These are phyloP conservation scores for Dactylorhiza incarnata DNA, from an alignment of 106 monocot species.

Conservation along the genomic window DNA sequence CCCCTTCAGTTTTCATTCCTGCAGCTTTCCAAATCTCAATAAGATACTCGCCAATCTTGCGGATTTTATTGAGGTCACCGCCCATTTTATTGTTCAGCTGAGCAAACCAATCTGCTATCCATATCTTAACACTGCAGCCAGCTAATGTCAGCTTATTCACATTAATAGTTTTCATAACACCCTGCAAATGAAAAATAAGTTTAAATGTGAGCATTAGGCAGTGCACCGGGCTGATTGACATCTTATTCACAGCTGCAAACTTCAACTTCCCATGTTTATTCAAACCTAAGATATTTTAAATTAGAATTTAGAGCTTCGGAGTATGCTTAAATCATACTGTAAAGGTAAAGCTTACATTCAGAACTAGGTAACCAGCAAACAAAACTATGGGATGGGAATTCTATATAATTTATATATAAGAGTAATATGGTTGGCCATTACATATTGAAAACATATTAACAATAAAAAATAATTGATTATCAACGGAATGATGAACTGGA, in stretches of 20 bases:
- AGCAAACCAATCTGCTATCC: slow-evolving; percentile 99
- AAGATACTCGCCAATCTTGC: slow-evolving; percentile 68
- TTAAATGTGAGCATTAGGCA: background rate
- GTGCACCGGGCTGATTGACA: background rate
- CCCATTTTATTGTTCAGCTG: slow-evolving; percentile 97
- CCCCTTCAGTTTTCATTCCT: slow-evolving; percentile 79
- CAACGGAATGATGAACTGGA: background rate
- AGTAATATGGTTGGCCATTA: background rate
- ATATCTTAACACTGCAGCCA: slow-evolving; percentile 87
- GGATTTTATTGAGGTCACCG: slow-evolving; percentile 89
- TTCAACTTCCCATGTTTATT: background rate
- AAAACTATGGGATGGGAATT: background rate
- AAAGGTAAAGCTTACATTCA: background rate
- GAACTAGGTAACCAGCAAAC: background rate
- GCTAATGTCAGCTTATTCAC: slow-evolving; percentile 81
- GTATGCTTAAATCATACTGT: background rate
- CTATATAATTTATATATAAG: background rate
- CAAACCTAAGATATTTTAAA: background rate
- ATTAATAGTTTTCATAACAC: slow-evolving; percentile 83
- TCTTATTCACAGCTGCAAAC: background rate
- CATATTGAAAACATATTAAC: background rate
- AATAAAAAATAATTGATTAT: background rate
- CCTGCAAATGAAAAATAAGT: slow-evolving; percentile 27
- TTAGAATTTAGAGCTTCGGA: background rate
- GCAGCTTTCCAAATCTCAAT: slow-evolving; percentile 96